A percentile compares a stretch with the other conserved stretches of the same genome.
Evolutionary conservation across 2,329 filamentous ascomycete species (phyloP).

Genomic region (Alternaria triticimaculans): DNA sequence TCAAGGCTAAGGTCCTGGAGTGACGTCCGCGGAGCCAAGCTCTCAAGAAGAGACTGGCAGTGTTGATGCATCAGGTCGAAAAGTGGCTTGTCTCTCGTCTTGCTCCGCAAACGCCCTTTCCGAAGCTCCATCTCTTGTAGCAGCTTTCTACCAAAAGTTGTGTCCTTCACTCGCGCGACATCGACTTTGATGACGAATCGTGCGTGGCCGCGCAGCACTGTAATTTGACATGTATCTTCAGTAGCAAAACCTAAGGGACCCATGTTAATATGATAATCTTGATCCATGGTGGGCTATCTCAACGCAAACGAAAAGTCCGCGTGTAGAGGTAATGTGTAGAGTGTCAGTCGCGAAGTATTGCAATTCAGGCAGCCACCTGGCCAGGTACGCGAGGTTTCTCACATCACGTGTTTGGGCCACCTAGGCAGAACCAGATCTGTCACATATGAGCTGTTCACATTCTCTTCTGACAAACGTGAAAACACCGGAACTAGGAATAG

Average conservation of each 20-base stretch:
- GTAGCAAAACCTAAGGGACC: not conserved
- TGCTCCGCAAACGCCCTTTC: not conserved
- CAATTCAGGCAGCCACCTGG: not conserved
- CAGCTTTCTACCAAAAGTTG: not conserved
- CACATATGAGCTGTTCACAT: not conserved
- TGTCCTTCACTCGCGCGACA: not conserved
- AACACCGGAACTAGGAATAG: not conserved
- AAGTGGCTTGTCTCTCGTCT: not conserved
- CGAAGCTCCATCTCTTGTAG: not conserved
- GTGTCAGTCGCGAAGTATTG: not conserved
- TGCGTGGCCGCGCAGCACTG: not conserved
- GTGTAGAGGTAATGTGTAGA: not conserved
- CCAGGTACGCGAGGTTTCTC: not conserved
- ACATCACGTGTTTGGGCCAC: not conserved
- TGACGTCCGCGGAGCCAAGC: not conserved
- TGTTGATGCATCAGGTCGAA: constrained; percentile 5
- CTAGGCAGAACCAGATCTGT: not conserved
- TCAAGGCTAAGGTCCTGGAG: constrained; percentile 7
- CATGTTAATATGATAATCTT: not conserved
- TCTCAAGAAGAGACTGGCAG: not conserved
- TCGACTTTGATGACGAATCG: not conserved
- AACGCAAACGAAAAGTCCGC: not conserved
- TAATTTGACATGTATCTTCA: not conserved
- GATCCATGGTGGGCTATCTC: not conserved
- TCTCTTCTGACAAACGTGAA: not conserved